Percentiles rank a stretch among this genome's conserved stretches.
Evolutionary conservation across 345 rosid species (phyloP).

Genomic region (Syzygium oleosum): DNA sequence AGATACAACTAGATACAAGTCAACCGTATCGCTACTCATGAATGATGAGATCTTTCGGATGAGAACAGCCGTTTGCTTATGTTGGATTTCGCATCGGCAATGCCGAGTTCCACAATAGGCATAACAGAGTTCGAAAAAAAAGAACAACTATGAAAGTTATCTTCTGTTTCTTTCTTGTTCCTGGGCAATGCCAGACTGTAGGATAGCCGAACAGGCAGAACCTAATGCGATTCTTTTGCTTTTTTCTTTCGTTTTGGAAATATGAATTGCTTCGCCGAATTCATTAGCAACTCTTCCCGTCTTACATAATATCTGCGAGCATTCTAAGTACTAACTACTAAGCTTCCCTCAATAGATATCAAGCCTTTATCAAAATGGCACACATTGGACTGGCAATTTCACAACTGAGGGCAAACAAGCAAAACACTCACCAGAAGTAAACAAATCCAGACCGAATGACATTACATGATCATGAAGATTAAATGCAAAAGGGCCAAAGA

Average conservation of each 20-base stretch:
- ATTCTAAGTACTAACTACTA: neutral
- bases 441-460: neutral
- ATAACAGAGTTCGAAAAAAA: neutral
- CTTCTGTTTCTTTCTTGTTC: neutral
- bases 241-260: neutral
- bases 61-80: neutral
- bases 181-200: neutral
- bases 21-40: rapidly evolving
- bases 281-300: neutral
- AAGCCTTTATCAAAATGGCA: neutral
- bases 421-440: neutral
- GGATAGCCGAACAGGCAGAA: neutral
- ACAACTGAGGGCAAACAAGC: neutral
- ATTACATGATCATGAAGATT: neutral
- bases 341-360: neutral
- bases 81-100: neutral
- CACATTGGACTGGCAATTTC: neutral
- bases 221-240: neutral
- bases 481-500: neutral
- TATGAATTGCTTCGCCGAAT: neutral
- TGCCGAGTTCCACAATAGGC: neutral
- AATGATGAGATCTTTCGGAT: neutral
- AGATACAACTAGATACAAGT: neutral
- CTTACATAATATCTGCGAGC: neutral
- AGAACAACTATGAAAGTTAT: neutral